Evolutionary conservation across 805 yeast species (phyloP).

Genomic region (Kluyveromyces nonfermentans): DNA sequence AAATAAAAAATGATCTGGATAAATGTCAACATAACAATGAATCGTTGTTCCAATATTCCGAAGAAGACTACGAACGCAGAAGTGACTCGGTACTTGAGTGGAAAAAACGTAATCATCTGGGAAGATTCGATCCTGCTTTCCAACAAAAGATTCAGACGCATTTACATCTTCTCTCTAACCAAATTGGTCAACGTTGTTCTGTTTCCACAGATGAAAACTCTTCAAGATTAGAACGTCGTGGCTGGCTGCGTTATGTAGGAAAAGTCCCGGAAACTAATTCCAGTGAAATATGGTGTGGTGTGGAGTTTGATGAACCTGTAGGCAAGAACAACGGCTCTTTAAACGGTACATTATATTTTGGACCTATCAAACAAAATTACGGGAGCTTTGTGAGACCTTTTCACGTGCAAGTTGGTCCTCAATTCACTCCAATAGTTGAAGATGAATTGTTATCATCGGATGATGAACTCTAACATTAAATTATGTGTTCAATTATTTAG

Average conservation of each 20-base stretch:
- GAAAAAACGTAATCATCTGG: slow-evolving; percentile 62
- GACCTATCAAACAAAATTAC: slow-evolving; percentile 41
- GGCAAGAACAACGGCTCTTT: slow-evolving; percentile 82
- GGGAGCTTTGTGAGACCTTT: slow-evolving; percentile 75
- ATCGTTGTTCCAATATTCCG: slow-evolving; percentile 14
- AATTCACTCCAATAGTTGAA: slow-evolving; percentile 32
- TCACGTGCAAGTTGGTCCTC: slow-evolving; percentile 59
- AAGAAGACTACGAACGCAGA: slow-evolving; percentile 40
- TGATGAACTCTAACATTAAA: slow-evolving; percentile 33
- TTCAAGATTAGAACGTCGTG: slow-evolving; percentile 38
- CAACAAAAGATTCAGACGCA: slow-evolving; percentile 24
- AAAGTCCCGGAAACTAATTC: slow-evolving; percentile 43
- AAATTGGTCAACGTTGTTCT: slow-evolving; percentile 46
- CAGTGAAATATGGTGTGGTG: slow-evolving; percentile 66
- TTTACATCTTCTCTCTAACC: slow-evolving; percentile 21
- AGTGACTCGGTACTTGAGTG: slow-evolving; percentile 61
- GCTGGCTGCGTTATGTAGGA: slow-evolving; percentile 66
- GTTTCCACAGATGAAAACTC: slow-evolving; percentile 16
- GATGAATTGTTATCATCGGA: slow-evolving; percentile 35
- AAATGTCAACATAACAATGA: slow-evolving; percentile 6
- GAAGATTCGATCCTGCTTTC: slow-evolving; percentile 57
- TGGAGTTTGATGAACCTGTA: slow-evolving; percentile 74
- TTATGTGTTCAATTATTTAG: too few species aligned
- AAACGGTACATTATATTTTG: slow-evolving; percentile 51
- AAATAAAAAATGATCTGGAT: slow-evolving; percentile 20